Conservation (phyloP, 2,329 filamentous ascomycete genomes). For the Xylariaceae sp. region DNA sequence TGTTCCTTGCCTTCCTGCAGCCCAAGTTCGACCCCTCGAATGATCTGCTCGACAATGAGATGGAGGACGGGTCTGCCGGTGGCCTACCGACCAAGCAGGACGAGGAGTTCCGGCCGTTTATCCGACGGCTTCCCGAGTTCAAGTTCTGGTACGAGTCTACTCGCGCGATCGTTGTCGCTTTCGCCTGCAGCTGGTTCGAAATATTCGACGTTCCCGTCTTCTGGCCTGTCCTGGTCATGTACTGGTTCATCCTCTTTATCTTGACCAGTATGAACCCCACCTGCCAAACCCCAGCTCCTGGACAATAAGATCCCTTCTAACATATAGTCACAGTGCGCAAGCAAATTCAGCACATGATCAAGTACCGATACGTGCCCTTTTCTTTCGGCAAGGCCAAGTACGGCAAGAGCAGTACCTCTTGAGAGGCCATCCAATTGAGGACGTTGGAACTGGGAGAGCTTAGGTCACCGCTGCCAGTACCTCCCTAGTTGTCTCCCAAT, state of each 20-base stretch:
- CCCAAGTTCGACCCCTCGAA: constrained; percentile 98
- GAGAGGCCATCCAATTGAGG: constrained; percentile 5
- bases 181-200: constrained; percentile 86
- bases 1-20: constrained; percentile 96
- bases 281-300: neutral
- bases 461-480: too few species aligned
- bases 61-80: constrained; percentile 83
- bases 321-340: constrained; percentile 68
- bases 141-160: constrained; percentile 99
- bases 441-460: neutral
- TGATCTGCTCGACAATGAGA: constrained; percentile 83
- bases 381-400: constrained; percentile 85
- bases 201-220: constrained; percentile 97
- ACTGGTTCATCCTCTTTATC: constrained; percentile 95
- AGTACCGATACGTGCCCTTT: constrained; percentile 97
- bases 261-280: constrained; percentile 69
- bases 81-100: constrained; percentile 89
- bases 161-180: constrained; percentile 74
- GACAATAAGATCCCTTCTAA: constrained; percentile 5
- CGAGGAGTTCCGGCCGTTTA: constrained; percentile 97
- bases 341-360: constrained; percentile 99
- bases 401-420: constrained; percentile 52
- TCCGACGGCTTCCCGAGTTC: constrained; percentile 93
- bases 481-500: too few species aligned
- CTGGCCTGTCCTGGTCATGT: constrained; percentile 97